Evolutionary conservation across 2,329 filamentous ascomycete genomes (phyloP).

Genomic region (Dothideomycetes sp.): DNA sequence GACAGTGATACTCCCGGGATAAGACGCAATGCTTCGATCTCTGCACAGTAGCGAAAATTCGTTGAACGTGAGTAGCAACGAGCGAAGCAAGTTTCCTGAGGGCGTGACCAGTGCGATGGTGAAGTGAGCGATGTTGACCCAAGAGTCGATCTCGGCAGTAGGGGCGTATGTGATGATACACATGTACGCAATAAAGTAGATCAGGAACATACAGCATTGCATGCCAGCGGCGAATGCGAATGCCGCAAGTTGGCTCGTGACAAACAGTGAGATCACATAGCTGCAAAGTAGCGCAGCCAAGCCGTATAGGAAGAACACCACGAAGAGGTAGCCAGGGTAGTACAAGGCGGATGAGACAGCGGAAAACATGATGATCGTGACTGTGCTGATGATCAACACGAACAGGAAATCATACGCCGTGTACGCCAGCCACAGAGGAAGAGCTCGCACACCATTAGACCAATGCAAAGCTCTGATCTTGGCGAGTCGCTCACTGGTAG

Average conservation of each 20-base stretch:
- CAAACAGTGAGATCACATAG: slow-evolving; percentile 73
- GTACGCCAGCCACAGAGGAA: slow-evolving; percentile 80
- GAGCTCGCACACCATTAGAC: slow-evolving; percentile 75
- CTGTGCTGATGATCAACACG: slow-evolving; percentile 53
- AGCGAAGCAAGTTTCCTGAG: slow-evolving; percentile 61
- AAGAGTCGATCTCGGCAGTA: slow-evolving; percentile 54
- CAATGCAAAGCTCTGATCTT: slow-evolving; percentile 81
- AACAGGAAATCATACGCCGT: slow-evolving; percentile 69
- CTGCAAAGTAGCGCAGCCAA: slow-evolving; percentile 64
- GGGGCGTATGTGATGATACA: slow-evolving; percentile 52
- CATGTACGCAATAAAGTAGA: slow-evolving; percentile 36
- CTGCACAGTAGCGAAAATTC: slow-evolving; percentile 72
- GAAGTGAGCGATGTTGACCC: slow-evolving; percentile 62
- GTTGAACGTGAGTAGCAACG: slow-evolving; percentile 69
- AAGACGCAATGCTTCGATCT: slow-evolving; percentile 49
- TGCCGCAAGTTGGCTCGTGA: slow-evolving; percentile 66
- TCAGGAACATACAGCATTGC: slow-evolving; percentile 47
- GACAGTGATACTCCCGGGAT: slow-evolving; percentile 59
- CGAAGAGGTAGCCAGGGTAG: slow-evolving; percentile 67
- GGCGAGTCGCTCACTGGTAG: slow-evolving; percentile 68
- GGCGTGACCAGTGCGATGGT: slow-evolving; percentile 64
- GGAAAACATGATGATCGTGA: slow-evolving; percentile 60
- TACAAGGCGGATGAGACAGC: slow-evolving; percentile 59
- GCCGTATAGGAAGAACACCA: slow-evolving; percentile 72
- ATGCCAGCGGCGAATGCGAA: slow-evolving; percentile 74